Evolutionary conservation across 768 basidiomycete genomes (phyloP).

Genomic region (Phaffia tasmanica): DNA sequence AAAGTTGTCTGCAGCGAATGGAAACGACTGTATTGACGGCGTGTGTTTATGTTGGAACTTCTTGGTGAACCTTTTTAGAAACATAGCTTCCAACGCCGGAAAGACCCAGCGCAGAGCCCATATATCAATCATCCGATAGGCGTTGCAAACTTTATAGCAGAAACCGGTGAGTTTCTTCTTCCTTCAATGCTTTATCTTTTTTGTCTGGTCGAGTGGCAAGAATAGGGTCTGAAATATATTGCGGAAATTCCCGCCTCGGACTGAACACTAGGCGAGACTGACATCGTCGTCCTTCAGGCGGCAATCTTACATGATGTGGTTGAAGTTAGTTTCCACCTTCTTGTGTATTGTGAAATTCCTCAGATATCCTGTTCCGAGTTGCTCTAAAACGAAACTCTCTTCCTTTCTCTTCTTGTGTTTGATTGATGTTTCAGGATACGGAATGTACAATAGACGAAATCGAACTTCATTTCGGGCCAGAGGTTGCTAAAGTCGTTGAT

Average conservation of each 20-base stretch:
- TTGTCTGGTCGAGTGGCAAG: background rate
- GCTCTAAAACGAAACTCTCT: background rate
- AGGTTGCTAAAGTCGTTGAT: constrained; percentile 16
- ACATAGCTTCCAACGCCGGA: constrained; percentile 17
- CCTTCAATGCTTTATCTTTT: too few relatives aligned
- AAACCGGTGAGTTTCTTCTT: constrained; percentile 3
- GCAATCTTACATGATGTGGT: constrained; percentile 23
- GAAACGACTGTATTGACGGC: too few relatives aligned
- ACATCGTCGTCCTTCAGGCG: constrained; percentile 20
- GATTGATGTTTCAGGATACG: constrained; percentile 8
- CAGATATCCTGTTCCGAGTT: too few relatives aligned
- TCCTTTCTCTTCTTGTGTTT: background rate
- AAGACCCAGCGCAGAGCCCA: constrained; percentile 16
- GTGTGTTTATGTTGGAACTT: too few relatives aligned
- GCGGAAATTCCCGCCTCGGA: background rate
- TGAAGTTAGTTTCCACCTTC: background rate
- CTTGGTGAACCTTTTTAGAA: background rate
- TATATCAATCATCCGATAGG: constrained; percentile 24
- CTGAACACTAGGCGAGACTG: constrained; percentile 9
- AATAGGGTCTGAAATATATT: background rate
- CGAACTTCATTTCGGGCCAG: constrained; percentile 4
- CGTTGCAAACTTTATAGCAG: constrained; percentile 18
- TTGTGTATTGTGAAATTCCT: too few relatives aligned
- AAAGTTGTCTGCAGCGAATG: too few relatives aligned
- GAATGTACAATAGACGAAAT: constrained; percentile 11